These are phyloP conservation scores for Saccharomycopsis amapae DNA, from an alignment of 805 yeast genomes.

Conservation along the genomic window DNA sequence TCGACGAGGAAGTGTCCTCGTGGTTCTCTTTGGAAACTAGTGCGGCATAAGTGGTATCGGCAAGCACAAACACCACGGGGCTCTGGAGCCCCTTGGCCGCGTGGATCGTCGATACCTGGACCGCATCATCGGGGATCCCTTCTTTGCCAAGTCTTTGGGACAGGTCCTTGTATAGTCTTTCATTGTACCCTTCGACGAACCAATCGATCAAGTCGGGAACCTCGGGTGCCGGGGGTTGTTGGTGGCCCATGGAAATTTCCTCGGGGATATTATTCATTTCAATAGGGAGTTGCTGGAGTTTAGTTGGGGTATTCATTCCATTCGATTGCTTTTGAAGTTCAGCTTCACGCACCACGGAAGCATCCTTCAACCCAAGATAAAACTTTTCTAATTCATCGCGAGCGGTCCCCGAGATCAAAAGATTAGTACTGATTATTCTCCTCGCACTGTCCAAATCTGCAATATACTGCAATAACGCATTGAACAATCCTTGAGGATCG, in stretches of 20 bases:
- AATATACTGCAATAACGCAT: conserved; percentile 21
- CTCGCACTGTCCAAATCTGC: conserved; percentile 19
- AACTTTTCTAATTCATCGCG: conserved; percentile 32
- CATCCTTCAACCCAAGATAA: conserved; percentile 30
- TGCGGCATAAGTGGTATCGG: conserved; percentile 12
- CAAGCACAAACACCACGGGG: conserved; percentile 34
- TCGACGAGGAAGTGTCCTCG: too few species aligned
- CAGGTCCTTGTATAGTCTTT: not conserved
- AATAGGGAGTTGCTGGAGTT: too few species aligned
- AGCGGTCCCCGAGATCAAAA: too few species aligned
- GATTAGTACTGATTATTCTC: conserved; percentile 22
- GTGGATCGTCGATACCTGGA: conserved; percentile 63
- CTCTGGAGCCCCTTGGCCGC: conserved; percentile 63
- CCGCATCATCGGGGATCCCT: conserved; percentile 22
- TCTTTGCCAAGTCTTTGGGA: not conserved
- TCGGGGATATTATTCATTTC: too few species aligned
- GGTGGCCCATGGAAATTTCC: too few species aligned
- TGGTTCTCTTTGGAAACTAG: too few species aligned
- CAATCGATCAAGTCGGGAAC: conserved; percentile 2
- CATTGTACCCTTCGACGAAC: conserved; percentile 3
- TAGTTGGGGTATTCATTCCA: not conserved
- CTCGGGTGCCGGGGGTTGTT: too few species aligned
- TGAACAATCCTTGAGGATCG: conserved; percentile 16
- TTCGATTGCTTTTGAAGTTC: conserved; percentile 14
- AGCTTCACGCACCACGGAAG: conserved; percentile 25